Evolutionary conservation across 2,329 filamentous ascomycete species (phyloP), one percentile per base, ranked within the genome.

Genomic region (Pyrenophora graminea): DNA sequence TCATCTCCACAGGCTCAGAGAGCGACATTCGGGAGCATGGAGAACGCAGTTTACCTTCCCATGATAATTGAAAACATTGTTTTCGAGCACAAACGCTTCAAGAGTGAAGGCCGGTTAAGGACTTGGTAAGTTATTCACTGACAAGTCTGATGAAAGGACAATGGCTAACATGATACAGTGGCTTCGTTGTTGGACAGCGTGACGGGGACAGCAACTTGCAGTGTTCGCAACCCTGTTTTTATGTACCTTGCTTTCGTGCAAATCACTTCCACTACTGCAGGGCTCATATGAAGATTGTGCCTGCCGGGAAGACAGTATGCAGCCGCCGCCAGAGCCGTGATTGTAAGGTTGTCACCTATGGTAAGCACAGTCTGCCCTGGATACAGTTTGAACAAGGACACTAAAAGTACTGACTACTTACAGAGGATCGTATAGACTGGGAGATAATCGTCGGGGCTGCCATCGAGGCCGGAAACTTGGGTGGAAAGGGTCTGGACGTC

Each of bases 251-350:
- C 21, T 55, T 55, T 33, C 48, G 27, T 19, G 15, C 39, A 7
- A 33, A 36, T 4, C 53, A 55, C 23, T 52, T 48, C 17, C 45
- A 37, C 19, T 55, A 39, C 38, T 55, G 53, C 17, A 37, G 53
- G 8, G 8, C 27, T 5, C 48, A 55, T 39, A 44, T 49, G 31
- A 45, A 48, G 8, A 25, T 43, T 9, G 30, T 49, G 9, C 39
- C 46, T 27, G 18, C 17, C n/a, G 25, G 7, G 10, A 33, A 23
- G 32, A 34, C 12, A 13, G 19, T 34, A 9, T 49, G 39, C 27
- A 39, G 39, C 19, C 23, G 32, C 19, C 34, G 19, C 7, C 18
- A 19, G 8, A 39, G 25, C 12, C 13, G 19, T 3, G 30, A 39
- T 6, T 52, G 43, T 18, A 10, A 25, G 17, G 19, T 25, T 2